A percentile compares a stretch with the other conserved stretches of the same genome.
These are phyloP conservation scores for Mentha longifolia DNA, from an alignment of 257 asterid species.

Conservation along the genomic window DNA sequence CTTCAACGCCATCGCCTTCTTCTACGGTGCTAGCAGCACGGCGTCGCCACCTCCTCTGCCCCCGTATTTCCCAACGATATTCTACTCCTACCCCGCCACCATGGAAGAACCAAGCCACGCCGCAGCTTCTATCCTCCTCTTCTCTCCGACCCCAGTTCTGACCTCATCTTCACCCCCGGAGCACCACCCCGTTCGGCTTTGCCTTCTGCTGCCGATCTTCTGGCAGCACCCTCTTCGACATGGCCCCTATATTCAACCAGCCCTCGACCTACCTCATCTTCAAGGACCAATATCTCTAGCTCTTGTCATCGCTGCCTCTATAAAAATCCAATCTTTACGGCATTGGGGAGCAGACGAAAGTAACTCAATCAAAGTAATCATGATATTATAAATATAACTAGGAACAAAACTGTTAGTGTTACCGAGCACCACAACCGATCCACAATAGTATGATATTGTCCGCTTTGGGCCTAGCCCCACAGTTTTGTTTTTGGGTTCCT, in stretches of 20 bases:
- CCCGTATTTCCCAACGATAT: conserved; percentile 49
- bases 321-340: conserved; percentile 68
- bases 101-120: no score
- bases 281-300: conserved; percentile 86
- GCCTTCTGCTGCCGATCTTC: conserved; percentile 55
- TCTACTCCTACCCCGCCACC: conserved; percentile 45
- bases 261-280: conserved; percentile 54
- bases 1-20: no score
- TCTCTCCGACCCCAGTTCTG: conserved; percentile 46
- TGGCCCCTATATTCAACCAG: conserved; percentile 31
- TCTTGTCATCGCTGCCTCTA: conserved; percentile 68
- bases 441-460: no score
- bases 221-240: conserved; percentile 47
- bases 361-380: no score
- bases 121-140: no score
- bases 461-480: no score
- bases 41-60: no score
- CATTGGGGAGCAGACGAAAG: conserved; percentile 85
- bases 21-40: no score
- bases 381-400: no score
- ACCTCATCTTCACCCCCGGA: conserved; percentile 48
- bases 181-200: conserved; percentile 59
- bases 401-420: no score
- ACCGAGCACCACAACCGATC: no score
- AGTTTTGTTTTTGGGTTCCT: no score